Conservation (phyloP, 768 basidiomycete species). For the Boletus subcaerulescens region DNA sequence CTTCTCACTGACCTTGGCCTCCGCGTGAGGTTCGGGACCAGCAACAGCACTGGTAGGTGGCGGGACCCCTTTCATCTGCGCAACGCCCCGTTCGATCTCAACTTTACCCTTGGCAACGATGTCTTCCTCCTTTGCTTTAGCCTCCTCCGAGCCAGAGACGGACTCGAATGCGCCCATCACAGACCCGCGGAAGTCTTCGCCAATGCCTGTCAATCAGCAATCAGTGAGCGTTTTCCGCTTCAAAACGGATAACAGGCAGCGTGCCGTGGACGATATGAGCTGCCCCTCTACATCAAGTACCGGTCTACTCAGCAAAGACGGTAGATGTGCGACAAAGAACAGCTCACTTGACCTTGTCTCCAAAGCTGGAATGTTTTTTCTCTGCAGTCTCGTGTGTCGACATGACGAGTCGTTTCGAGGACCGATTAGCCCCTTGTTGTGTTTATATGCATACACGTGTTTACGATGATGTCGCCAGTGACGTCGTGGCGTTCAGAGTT, state of each 20-base stretch:
- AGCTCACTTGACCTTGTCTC: constrained; percentile 14
- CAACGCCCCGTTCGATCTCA: constrained; percentile 41
- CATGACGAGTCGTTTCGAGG: background rate
- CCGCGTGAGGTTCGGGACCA: background rate
- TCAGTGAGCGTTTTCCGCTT: background rate
- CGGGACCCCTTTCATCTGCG: constrained; percentile 21
- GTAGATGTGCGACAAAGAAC: no score
- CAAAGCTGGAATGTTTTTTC: constrained; percentile 6
- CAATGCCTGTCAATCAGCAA: constrained; percentile 32
- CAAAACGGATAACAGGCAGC: background rate
- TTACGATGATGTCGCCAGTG: constrained; percentile 15
- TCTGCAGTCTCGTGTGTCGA: background rate
- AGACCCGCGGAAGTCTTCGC: constrained; percentile 45
- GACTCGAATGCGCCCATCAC: constrained; percentile 40
- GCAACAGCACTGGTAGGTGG: background rate
- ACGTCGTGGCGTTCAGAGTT: constrained; percentile 18
- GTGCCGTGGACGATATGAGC: constrained; percentile 37
- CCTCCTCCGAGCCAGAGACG: constrained; percentile 22
- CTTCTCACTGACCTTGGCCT: background rate
- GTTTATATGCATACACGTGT: constrained; percentile 1
- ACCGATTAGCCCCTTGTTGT: no score
- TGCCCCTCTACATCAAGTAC: constrained; percentile 30
- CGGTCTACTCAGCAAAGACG: background rate
- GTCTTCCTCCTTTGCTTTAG: constrained; percentile 33
- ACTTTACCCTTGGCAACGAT: constrained; percentile 36